Conservation (phyloP, 352 stramenopile species). For the Phytopythium aichiense region DNA sequence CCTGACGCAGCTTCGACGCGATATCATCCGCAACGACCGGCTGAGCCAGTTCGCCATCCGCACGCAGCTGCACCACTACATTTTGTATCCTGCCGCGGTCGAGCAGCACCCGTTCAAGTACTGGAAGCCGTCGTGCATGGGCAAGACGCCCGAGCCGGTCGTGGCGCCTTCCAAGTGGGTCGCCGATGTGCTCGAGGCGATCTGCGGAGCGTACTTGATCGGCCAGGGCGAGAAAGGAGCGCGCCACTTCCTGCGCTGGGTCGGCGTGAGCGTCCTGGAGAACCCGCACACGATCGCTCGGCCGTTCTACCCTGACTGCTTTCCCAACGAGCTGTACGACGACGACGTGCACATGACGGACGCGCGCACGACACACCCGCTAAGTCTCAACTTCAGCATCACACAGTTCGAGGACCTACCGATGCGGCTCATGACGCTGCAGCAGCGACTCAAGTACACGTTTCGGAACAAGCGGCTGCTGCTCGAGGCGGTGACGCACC, state of each 20-base stretch:
- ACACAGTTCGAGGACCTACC: constrained; percentile 55
- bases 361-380: constrained; percentile 10
- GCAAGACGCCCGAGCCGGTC: constrained; percentile 64
- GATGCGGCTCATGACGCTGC: constrained; percentile 47
- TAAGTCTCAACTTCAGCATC: constrained; percentile 52
- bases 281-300: constrained; percentile 34
- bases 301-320: constrained; percentile 65
- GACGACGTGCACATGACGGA: constrained; percentile 16
- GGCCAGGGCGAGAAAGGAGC: constrained; percentile 65
- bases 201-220: constrained; percentile 76
- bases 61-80: constrained; percentile 65
- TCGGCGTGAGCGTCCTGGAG: constrained; percentile 59
- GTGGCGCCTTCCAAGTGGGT: constrained; percentile 83
- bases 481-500: constrained; percentile 75
- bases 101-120: constrained; percentile 81
- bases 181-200: constrained; percentile 78
- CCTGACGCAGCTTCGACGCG: constrained; percentile 66
- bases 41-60: constrained; percentile 69
- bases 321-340: constrained; percentile 58
- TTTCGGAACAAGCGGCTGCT: constrained; percentile 76
- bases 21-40: constrained; percentile 86
- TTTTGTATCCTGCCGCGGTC: constrained; percentile 71
- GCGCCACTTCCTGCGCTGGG: constrained; percentile 74
- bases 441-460: constrained; percentile 79
- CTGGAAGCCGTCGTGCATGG: constrained; percentile 88